Evolutionary conservation across 108 stramenopile genomes (phyloP).

Genomic region (Pseudonitzschia multiseries): DNA sequence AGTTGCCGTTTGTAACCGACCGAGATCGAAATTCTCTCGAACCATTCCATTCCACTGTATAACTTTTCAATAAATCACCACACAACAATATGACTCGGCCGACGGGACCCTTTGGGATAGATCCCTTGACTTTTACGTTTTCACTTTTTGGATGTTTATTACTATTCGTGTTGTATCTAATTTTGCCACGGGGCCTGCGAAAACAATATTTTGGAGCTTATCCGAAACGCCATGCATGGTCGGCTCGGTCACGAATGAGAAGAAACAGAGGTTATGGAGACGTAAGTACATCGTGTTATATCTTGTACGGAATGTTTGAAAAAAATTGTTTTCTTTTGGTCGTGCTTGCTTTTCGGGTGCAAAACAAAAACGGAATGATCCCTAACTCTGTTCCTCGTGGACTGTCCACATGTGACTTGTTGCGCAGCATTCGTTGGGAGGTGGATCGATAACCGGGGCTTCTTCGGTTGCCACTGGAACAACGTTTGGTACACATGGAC

Average conservation of each 20-base stretch:
- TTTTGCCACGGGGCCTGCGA: constrained; percentile 67
- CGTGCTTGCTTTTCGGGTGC: no score
- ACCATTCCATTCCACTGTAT: neutral
- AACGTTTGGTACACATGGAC: constrained; percentile 33
- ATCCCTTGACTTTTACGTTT: constrained; percentile 61
- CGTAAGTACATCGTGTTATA: constrained; percentile 12
- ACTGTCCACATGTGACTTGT: neutral
- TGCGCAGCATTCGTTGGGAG: constrained; percentile 13
- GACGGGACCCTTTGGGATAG: constrained; percentile 61
- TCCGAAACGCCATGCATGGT: constrained; percentile 86
- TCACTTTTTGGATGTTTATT: constrained; percentile 48
- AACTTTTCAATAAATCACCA: neutral
- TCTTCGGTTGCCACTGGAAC: constrained; percentile 33
- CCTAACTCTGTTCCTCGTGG: neutral
- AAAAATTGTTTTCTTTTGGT: no score
- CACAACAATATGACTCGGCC: constrained; percentile 30
- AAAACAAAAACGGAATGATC: neutral
- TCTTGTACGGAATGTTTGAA: neutral
- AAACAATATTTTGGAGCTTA: constrained; percentile 82
- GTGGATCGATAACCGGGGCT: constrained; percentile 32
- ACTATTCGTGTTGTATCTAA: constrained; percentile 70
- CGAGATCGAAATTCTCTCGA: neutral
- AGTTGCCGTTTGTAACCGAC: neutral
- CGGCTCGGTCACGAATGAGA: constrained; percentile 51
- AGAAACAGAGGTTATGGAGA: constrained; percentile 32